Evolutionary conservation across 495 filamentous ascomycete genomes (phyloP), one percentile per base, ranked within the genome.

Genomic region (Penicillium ucsense): DNA sequence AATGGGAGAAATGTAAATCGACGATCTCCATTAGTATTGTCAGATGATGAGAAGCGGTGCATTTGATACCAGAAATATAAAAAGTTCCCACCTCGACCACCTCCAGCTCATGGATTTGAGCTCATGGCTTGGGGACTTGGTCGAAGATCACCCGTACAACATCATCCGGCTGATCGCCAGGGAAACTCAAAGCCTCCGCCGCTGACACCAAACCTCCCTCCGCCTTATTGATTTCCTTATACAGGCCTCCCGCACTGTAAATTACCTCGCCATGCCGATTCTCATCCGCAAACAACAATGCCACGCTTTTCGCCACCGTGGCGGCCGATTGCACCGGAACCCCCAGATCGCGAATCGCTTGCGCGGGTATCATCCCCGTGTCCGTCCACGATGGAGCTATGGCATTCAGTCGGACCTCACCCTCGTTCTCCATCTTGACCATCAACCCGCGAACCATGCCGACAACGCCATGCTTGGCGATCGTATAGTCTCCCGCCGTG

Each of bases 351-450:
- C 60, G n/a, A 4, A 63, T 41, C 3, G 63, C 42, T 2, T 50
- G 40, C 2, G 46, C 34, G 1, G 56, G 52, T 30, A 70, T 45
- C 6, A 74, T 56, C 4, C 52, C 59, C n/a, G 67, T 64, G 6
- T 50, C 49, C 0, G 71, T 74, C 70, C 68, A 73, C 10, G 64
- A 70, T 9, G 71, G 70, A 8, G 62, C 59, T 31, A 74, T 46
- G 8, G 64, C 65, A 50, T 74, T 73, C 3, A 73, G 12, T 5
- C 70, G 59, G 30, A 73, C 54, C 4, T 55, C 46, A 0, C 30
- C 45, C 1, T 50, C 40, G 8, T 55, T 30, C 8, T 59, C 48
- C 4, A 28, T 11, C 10, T 43, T 32, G 31, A 32, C 6, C 10
- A 33, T 50, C 3, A 70, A 32, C 0, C 67, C 67, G 7, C 64